Evolutionary conservation across 2,329 filamentous ascomycete species (phyloP).

Genomic region (Colletotrichum sp.): DNA sequence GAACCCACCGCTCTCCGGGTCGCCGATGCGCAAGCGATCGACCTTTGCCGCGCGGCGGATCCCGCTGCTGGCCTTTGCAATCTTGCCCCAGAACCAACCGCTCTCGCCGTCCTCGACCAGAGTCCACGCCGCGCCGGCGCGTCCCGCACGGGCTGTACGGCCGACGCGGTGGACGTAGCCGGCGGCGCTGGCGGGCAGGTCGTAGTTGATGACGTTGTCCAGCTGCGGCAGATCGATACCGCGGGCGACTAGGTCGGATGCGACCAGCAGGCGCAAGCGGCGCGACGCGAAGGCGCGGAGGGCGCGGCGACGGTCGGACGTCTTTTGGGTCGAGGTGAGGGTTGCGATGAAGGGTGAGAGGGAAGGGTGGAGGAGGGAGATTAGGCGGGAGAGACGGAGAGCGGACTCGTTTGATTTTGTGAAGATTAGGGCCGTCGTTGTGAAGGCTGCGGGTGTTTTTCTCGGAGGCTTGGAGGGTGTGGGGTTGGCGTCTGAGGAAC

Average conservation of each 20-base stretch:
- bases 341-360: constrained; percentile 66
- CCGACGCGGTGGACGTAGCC: constrained; percentile 93
- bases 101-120: constrained; percentile 83
- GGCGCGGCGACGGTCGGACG: constrained; percentile 70
- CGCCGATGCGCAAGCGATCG: constrained; percentile 49
- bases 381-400: constrained; percentile 81
- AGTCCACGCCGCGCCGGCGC: constrained; percentile 81
- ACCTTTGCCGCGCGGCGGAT: constrained; percentile 50
- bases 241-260: constrained; percentile 91
- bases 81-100: constrained; percentile 89
- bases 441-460: constrained; percentile 25
- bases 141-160: constrained; percentile 84
- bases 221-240: constrained; percentile 84
- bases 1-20: constrained; percentile 43
- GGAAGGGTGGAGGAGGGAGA: constrained; percentile 69
- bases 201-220: constrained; percentile 91
- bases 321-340: constrained; percentile 80
- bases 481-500: constrained; percentile 16
- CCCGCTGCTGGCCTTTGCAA: constrained; percentile 63
- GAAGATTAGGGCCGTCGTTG: constrained; percentile 74
- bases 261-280: constrained; percentile 77
- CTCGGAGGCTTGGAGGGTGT: not conserved
- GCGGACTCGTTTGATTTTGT: constrained; percentile 90
- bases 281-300: constrained; percentile 69
- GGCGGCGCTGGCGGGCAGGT: constrained; percentile 80